These are phyloP conservation scores for Boehmeria nivea DNA, from an alignment of 306 rosid genomes.

Conservation along the genomic window DNA sequence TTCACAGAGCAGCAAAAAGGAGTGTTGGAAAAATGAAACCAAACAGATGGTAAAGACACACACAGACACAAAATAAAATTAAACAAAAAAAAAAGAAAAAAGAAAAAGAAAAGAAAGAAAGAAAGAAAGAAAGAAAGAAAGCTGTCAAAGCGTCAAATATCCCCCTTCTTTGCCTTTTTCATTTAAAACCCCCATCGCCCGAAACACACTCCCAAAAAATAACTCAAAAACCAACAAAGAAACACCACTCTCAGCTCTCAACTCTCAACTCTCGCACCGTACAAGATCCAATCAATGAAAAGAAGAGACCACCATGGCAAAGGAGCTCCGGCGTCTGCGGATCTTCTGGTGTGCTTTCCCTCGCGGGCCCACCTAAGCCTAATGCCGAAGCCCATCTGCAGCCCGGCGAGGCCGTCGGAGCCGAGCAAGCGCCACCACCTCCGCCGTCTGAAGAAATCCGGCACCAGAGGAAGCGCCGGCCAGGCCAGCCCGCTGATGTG, in stretches of 20 bases:
- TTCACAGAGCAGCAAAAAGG: conserved; percentile 41
- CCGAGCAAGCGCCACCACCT: conserved; percentile 37
- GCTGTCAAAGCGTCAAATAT: conserved; percentile 39
- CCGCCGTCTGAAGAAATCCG: conserved; percentile 34
- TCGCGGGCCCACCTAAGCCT: conserved; percentile 64
- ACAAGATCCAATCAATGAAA: conserved; percentile 36
- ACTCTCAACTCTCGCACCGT: background rate
- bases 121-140: conserved; percentile 19
- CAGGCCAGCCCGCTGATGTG: conserved; percentile 65
- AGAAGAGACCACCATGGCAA: conserved; percentile 43
- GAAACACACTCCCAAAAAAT: conserved; percentile 10
- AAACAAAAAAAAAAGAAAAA: conserved; percentile 2
- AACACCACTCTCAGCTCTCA: too few relatives aligned
- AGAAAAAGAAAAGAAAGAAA: background rate
- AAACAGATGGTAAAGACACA: conserved; percentile 26
- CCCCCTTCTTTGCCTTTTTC: conserved; percentile 22
- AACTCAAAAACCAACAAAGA: background rate
- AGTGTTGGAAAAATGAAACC: conserved; percentile 23
- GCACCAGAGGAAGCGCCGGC: conserved; percentile 28
- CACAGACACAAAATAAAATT: background rate
- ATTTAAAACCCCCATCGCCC: conserved; percentile 38
- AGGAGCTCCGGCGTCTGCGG: conserved; percentile 48
- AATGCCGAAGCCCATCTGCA: conserved; percentile 77
- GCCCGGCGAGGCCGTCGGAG: conserved; percentile 66
- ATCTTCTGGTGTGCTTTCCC: conserved; percentile 85